Percentiles rank a stretch among this genome's conserved stretches.
Evolutionary conservation across 805 yeast species (phyloP).

Genomic region (Candida ponderosae): DNA sequence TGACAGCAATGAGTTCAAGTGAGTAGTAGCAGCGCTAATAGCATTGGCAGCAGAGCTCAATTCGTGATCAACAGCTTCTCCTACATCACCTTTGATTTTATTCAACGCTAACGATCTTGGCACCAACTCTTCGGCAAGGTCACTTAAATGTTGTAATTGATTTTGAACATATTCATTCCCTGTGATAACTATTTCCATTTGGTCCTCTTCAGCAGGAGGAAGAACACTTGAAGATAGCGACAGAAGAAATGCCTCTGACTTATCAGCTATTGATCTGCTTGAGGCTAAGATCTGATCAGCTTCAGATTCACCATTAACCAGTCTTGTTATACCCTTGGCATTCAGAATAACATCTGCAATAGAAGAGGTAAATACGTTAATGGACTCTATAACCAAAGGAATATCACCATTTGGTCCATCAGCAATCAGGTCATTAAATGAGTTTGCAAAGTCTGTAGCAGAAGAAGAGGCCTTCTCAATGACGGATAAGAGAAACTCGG

Average conservation of each 20-base stretch:
- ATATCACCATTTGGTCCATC: constrained; percentile 69
- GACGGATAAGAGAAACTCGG: constrained; percentile 58
- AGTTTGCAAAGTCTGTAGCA: constrained; percentile 74
- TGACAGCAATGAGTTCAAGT: constrained; percentile 43
- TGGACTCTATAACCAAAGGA: constrained; percentile 48
- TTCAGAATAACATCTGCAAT: constrained; percentile 56
- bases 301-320: constrained; percentile 39
- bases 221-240: constrained; percentile 48
- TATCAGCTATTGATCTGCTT: constrained; percentile 51
- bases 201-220: constrained; percentile 48
- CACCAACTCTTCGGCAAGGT: constrained; percentile 49
- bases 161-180: constrained; percentile 72
- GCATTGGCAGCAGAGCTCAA: constrained; percentile 66
- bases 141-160: constrained; percentile 49
- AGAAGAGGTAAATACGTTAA: constrained; percentile 55
- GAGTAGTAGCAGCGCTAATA: constrained; percentile 56
- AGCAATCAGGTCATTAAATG: constrained; percentile 66
- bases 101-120: constrained; percentile 26
- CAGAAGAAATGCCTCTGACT: constrained; percentile 54
- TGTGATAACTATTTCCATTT: constrained; percentile 69
- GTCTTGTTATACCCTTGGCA: constrained; percentile 60
- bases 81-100: constrained; percentile 44
- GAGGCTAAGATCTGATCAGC: constrained; percentile 41
- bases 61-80: constrained; percentile 66
- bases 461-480: constrained; percentile 62